phyloP scores from a whole-genome alignment of 768 basidiomycete genomes.

The Tricholoma hemisulphureum region DNA sequence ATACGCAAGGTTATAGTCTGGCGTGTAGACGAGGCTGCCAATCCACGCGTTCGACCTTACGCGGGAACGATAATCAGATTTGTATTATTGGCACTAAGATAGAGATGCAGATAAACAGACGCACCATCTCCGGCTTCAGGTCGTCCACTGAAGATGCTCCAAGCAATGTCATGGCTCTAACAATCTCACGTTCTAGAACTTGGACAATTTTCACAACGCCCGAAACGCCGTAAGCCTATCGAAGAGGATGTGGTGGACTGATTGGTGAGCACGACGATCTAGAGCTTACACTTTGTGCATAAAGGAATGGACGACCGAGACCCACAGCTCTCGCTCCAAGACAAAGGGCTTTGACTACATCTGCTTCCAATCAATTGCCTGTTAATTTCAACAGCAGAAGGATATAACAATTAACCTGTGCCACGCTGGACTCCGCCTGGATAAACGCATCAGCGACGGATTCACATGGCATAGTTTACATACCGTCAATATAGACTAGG shows the following conservation, averaged over 20 bases:
- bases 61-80: background rate
- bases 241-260: constrained; percentile 1
- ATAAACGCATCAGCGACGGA: background rate
- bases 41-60: constrained; percentile 61
- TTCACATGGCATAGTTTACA: constrained; percentile 3
- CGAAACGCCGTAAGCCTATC: constrained; percentile 70
- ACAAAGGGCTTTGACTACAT: constrained; percentile 88
- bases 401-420: constrained; percentile 49
- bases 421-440: constrained; percentile 68
- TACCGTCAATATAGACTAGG: constrained; percentile 84
- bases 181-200: constrained; percentile 76
- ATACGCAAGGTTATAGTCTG: constrained; percentile 30
- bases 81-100: background rate
- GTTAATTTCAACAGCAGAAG: background rate
- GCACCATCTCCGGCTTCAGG: constrained; percentile 75
- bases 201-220: constrained; percentile 65
- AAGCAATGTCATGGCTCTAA: constrained; percentile 70
- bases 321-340: constrained; percentile 87
- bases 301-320: constrained; percentile 82
- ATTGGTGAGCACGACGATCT: background rate
- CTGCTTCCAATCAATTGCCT: constrained; percentile 29
- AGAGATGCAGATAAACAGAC: background rate
- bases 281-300: constrained; percentile 70
- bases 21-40: constrained; percentile 52
- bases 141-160: constrained; percentile 67